Conservation (phyloP, 768 basidiomycete genomes). For the Lenzites betulinus region DNA sequence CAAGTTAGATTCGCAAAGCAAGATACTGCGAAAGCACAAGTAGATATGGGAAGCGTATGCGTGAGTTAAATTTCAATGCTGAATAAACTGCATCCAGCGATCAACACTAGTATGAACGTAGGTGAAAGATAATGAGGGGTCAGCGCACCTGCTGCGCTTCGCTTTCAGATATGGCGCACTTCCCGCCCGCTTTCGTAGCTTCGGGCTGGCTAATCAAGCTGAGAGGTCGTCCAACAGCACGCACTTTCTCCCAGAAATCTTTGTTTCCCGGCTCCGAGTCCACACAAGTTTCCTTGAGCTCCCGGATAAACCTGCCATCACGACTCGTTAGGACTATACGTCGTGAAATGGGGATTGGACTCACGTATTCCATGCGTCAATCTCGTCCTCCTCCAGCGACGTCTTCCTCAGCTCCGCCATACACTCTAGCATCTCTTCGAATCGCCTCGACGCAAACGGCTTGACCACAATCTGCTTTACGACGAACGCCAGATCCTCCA, state of each 20-base stretch:
- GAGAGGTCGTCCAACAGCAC: conserved; percentile 46
- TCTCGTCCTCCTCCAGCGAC: conserved; percentile 78
- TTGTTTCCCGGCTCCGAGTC: conserved; percentile 55
- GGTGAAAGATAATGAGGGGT: not conserved
- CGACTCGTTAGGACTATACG: too few species aligned
- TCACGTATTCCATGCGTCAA: conserved; percentile 79
- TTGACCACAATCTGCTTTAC: conserved; percentile 67
- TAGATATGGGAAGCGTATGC: too few species aligned
- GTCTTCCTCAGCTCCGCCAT: conserved; percentile 66
- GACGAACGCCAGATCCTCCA: conserved; percentile 74
- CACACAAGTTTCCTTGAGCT: conserved; percentile 58
- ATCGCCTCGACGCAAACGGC: conserved; percentile 71
- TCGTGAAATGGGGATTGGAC: conserved; percentile 25
- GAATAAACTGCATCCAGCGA: conserved; percentile 7
- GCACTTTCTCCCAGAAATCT: conserved; percentile 66
- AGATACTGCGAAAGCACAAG: too few species aligned
- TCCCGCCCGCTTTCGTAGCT: conserved; percentile 58
- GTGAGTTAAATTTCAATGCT: too few species aligned
- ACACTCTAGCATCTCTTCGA: conserved; percentile 72
- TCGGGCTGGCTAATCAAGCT: conserved; percentile 66
- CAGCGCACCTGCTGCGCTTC: conserved; percentile 53
- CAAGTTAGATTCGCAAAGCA: too few species aligned
- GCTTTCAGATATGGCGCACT: conserved; percentile 56
- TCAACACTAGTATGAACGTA: not conserved
- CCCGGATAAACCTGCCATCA: conserved; percentile 59